Conservation (phyloP, 768 basidiomycete species). For the Boletus rubescentipes region DNA sequence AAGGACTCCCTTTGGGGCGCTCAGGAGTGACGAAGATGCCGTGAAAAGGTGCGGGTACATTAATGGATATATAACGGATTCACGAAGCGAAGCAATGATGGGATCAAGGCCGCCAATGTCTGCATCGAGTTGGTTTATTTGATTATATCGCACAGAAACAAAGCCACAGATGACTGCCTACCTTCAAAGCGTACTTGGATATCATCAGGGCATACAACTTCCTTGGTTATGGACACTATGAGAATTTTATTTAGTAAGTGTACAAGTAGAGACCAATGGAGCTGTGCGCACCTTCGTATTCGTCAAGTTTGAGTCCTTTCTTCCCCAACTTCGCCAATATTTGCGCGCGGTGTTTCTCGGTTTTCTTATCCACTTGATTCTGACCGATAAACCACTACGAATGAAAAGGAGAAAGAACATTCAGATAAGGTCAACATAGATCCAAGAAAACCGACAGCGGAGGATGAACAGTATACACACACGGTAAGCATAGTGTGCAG, state of each 20-base stretch:
- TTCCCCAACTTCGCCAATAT: constrained; percentile 72
- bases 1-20: constrained; percentile 93
- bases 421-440: not conserved
- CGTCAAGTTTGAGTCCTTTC: constrained; percentile 73
- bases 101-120: constrained; percentile 94
- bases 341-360: constrained; percentile 68
- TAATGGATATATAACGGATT: constrained; percentile 94
- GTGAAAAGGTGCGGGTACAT: constrained; percentile 87
- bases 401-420: not conserved
- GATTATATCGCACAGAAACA: not conserved
- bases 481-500: constrained; percentile 72
- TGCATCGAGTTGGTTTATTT: constrained; percentile 17
- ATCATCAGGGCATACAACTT: constrained; percentile 91
- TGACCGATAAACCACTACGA: constrained; percentile 66
- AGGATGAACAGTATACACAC: constrained; percentile 39
- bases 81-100: constrained; percentile 86
- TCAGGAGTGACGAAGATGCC: constrained; percentile 75
- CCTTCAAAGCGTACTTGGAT: constrained; percentile 76
- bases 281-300: constrained; percentile 76
- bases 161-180: constrained; percentile 28
- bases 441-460: not conserved
- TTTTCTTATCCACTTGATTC: constrained; percentile 51
- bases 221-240: constrained; percentile 81
- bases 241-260: not conserved
- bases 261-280: not conserved